Evolutionary conservation across 176 grass and related monocot species (phyloP).

Genomic region (Oryza coarctata): DNA sequence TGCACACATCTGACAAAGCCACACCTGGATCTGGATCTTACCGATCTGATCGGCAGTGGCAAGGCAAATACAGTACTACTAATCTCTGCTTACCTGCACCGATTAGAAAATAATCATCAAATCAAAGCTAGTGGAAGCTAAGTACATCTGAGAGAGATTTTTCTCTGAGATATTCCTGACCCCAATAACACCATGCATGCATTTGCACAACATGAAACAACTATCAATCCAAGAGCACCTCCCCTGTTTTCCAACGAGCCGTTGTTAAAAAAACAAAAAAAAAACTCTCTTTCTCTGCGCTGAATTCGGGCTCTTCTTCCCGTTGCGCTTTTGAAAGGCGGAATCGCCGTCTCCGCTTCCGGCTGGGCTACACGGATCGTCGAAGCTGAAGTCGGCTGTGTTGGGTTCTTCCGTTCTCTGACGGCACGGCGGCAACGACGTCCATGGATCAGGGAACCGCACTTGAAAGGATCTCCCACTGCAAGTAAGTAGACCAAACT

Average conservation of each 20-base stretch:
- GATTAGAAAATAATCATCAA: not conserved
- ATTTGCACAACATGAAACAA: not conserved
- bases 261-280: too few relatives aligned
- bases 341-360: not conserved
- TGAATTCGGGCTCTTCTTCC: not conserved
- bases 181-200: not conserved
- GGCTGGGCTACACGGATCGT: not conserved
- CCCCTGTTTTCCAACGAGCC: not conserved
- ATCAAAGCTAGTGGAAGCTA: not conserved
- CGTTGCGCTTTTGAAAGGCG: not conserved
- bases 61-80: not conserved
- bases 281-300: not conserved
- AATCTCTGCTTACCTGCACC: not conserved
- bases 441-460: not conserved
- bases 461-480: not conserved
- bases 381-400: not conserved
- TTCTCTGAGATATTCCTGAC: not conserved
- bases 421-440: not conserved
- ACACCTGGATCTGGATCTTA: conserved; percentile 24
- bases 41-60: not conserved
- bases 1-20: not conserved
- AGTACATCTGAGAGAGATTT: not conserved
- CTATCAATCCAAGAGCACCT: too few relatives aligned
- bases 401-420: not conserved
- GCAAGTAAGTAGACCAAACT: not conserved